phyloP scores from a whole-genome alignment of 202 grass and related monocot genomes.

The Schoenoplectus triqueter region DNA sequence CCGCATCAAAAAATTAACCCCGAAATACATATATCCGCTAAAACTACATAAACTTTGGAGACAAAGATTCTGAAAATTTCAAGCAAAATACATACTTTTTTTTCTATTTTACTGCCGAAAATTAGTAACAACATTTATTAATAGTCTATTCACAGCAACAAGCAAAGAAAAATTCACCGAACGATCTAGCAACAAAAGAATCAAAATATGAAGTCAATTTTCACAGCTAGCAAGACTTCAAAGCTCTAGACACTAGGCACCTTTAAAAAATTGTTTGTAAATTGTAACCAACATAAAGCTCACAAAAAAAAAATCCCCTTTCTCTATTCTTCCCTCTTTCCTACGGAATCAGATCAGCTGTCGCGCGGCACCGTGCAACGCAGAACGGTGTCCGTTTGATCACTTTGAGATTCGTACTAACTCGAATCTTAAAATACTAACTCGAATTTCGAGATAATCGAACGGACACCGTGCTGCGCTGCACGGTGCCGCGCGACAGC shows the following conservation, averaged over 20 bases:
- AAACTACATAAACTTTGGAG: background rate
- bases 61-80: background rate
- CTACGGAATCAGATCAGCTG: no score
- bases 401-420: no score
- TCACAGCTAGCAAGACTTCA: background rate
- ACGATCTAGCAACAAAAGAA: slow-evolving; percentile 32
- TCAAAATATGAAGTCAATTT: slow-evolving; percentile 44
- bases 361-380: no score
- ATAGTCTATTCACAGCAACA: slow-evolving; percentile 32
- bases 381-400: no score
- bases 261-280: background rate
- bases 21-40: background rate
- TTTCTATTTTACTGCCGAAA: background rate
- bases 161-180: slow-evolving; percentile 15
- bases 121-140: background rate
- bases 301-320: background rate
- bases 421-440: no score
- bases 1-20: background rate
- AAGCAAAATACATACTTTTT: background rate
- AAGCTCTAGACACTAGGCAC: slow-evolving; percentile 10
- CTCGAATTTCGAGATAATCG: no score
- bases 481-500: no score
- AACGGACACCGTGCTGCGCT: no score
- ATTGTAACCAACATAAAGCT: slow-evolving; percentile 30
- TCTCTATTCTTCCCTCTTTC: slow-evolving; percentile 29